Base-by-base conservation (phyloP, 2,329 filamentous ascomycete species). In the Hypoxylon sp. region DNA sequence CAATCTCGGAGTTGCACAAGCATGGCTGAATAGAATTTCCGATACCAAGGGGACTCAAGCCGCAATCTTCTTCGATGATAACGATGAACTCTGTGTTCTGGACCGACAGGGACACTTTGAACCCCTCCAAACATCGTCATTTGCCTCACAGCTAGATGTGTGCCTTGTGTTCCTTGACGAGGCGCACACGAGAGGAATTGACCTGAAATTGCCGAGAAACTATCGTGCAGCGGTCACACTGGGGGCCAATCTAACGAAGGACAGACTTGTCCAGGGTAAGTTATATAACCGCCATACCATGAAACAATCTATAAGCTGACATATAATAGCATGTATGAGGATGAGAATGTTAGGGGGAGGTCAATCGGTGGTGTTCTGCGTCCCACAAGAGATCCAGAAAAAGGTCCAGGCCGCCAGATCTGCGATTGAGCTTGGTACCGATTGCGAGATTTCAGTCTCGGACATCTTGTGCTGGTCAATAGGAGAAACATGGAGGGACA, bases 111-210 rank as follows among this genome's bases (percentile, higher is more conserved):
- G 83, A 0, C 74, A 75, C 0, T 69, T 83, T 0, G 85, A 89
- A 39, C 73, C 78, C 0, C 80, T 94, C 0, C 82, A 85, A 2
- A 83, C 80, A 0, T 93, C 92, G 0, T 84, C 89, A 0, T 93
- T 87, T 71, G 77, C 80, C 0, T 80, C 82, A 0, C 84, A 89
- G 5, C 77, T 91, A 0, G 86, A 88, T 4, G 71, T 70, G 0
- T 94, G 91, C 60, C 75, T 92, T 0, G 82, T 93, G 0, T 94
- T 89, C 59, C 81, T 94, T 0, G 91, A 94, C 54, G 88, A 94
- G 63, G 85, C 86, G 0, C 91, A 94, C 67, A 92, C 91, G 0
- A 78, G 91, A 66, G 91, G 92, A 0, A 93, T 86, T 0, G 91
- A 94, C 68, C 74, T 94, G 0, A 86, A 85, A 35, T 77, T 93